These are phyloP conservation scores for Fusarium graminum DNA, from an alignment of 2,329 filamentous ascomycete species.

Conservation along the genomic window DNA sequence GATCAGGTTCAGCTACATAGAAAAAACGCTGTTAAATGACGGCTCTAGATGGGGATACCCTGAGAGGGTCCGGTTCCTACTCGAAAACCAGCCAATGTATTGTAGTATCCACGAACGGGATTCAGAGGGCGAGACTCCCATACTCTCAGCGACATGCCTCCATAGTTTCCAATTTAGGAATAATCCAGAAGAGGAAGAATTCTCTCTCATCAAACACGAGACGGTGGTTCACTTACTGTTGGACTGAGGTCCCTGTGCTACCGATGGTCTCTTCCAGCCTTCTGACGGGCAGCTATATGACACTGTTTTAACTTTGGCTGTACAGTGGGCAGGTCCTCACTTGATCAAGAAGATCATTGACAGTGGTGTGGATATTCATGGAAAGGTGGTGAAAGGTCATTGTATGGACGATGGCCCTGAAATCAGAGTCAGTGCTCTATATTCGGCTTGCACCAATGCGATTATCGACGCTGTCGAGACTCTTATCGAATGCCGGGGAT, in stretches of 20 bases:
- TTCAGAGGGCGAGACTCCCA: neutral
- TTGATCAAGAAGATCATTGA: neutral
- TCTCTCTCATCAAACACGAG: neutral
- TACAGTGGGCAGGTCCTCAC: neutral
- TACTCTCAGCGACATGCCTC: neutral
- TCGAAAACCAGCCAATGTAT: constrained; percentile 9
- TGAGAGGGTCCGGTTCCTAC: neutral
- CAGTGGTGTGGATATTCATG: neutral
- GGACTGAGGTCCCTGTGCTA: neutral
- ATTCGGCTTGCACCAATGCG: neutral
- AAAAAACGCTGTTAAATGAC: no score
- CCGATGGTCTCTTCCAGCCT: neutral
- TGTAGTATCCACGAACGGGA: neutral
- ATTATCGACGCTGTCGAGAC: neutral
- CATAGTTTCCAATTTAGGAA: accelerated
- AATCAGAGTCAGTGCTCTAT: neutral
- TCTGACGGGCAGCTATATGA: accelerated
- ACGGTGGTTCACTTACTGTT: neutral
- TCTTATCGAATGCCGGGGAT: neutral
- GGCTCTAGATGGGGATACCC: no score
- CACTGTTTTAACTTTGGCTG: neutral
- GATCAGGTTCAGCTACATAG: no score
- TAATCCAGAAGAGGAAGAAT: neutral
- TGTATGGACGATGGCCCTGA: neutral
- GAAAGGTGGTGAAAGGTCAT: neutral